phyloP scores from a whole-genome alignment of 495 filamentous ascomycete genomes.

The Penicillium nucicola region DNA sequence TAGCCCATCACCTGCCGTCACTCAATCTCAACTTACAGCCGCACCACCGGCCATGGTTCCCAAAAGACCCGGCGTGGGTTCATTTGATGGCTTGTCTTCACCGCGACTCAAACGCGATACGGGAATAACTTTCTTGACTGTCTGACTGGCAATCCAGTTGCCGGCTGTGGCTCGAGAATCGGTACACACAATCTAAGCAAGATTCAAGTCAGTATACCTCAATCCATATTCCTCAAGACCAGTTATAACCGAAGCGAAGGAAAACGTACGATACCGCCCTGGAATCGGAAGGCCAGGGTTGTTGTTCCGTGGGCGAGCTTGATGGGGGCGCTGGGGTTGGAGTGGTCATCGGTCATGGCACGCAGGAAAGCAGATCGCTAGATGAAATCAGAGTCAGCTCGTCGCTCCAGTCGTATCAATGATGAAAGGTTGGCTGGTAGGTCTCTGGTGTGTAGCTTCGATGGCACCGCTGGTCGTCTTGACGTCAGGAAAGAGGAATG shows the following conservation, averaged over 20 bases:
- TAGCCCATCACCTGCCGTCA: neutral
- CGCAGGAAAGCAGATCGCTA: conserved; percentile 90
- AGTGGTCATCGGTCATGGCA: conserved; percentile 92
- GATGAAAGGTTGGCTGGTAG: neutral
- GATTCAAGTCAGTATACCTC: neutral
- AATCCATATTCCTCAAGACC: neutral
- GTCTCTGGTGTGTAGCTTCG: conserved; percentile 3
- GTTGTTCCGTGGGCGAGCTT: conserved; percentile 99
- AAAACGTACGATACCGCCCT: conserved; percentile 75
- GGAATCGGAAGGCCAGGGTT: conserved; percentile 95
- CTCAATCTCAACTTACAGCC: conserved; percentile 55
- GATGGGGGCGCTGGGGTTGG: conserved; percentile 94
- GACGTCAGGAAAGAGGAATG: conserved; percentile 4
- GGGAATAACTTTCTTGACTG: conserved; percentile 96
- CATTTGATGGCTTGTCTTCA: conserved; percentile 60
- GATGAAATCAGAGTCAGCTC: conserved; percentile 5
- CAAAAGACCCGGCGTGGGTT: conserved; percentile 74
- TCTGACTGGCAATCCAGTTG: conserved; percentile 98
- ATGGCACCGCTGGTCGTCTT: conserved; percentile 1
- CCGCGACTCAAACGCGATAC: conserved; percentile 48
- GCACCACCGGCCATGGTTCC: conserved; percentile 99
- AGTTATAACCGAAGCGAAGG: neutral
- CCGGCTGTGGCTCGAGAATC: conserved; percentile 95
- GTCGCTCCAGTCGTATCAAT: neutral
- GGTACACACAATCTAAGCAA: conserved; percentile 75